Evolutionary conservation across 305 asterid genomes (phyloP).

Genomic region (Solanum aculeatissimum): DNA sequence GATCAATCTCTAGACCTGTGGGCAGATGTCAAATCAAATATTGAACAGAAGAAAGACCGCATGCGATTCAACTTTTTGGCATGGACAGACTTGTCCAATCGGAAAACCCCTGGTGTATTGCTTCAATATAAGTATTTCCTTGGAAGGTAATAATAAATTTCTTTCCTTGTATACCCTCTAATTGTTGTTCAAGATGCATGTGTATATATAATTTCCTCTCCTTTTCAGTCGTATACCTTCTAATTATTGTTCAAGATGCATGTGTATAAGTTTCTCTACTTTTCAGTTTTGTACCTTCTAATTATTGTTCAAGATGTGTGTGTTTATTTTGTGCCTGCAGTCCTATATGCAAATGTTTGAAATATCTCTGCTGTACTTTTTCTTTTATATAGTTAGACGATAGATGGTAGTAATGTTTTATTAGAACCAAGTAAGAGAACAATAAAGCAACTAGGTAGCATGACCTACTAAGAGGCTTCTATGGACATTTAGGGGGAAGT

Average conservation of each 20-base stretch:
- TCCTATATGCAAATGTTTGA: not conserved
- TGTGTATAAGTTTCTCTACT: not conserved
- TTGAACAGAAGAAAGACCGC: conserved; percentile 53
- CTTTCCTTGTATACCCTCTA: not conserved
- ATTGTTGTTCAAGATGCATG: not conserved
- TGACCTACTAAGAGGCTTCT: not conserved
- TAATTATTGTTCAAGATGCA: not conserved
- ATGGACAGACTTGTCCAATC: conserved; percentile 43
- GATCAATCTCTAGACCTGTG: conserved; percentile 52
- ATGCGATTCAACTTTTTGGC: conserved; percentile 34
- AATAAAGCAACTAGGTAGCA: not conserved
- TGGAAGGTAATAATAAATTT: conserved; percentile 40
- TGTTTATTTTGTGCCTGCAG: not conserved
- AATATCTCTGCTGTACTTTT: not conserved
- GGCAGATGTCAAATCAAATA: conserved; percentile 45
- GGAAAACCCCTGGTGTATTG: conserved; percentile 34
- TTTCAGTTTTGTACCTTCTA: not conserved
- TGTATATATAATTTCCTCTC: not conserved
- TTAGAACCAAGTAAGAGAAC: not conserved
- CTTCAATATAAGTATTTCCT: conserved; percentile 53
- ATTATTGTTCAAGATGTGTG: not conserved
- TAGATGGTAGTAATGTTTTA: not conserved
- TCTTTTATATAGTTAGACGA: not conserved
- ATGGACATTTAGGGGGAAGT: not conserved
- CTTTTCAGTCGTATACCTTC: not conserved